Conservation (phyloP, 345 rosid species). For the Cardiospermum halicacabum region DNA sequence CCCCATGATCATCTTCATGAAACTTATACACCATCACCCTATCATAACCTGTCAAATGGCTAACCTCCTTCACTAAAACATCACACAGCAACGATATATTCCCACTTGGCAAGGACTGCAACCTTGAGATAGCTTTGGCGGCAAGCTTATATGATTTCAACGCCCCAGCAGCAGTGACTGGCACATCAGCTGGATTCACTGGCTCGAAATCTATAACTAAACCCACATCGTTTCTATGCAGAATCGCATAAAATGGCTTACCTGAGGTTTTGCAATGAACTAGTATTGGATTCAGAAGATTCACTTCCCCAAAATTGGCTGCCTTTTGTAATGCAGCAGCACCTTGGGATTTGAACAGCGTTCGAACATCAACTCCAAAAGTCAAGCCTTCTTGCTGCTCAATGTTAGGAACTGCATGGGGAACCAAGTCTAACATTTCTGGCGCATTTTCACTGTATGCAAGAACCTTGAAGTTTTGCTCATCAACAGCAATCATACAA, state of each 20-base stretch:
- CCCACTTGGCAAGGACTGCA: conserved; percentile 75
- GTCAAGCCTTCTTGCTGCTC: conserved; percentile 61
- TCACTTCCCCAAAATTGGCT: conserved; percentile 56
- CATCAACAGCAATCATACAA: conserved; percentile 69
- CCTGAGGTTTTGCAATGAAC: conserved; percentile 61
- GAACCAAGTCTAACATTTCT: conserved; percentile 67
- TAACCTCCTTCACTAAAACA: conserved; percentile 66
- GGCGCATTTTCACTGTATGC: conserved; percentile 74
- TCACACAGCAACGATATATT: conserved; percentile 53
- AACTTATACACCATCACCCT: conserved; percentile 85
- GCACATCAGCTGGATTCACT: conserved; percentile 71
- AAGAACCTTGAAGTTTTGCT: conserved; percentile 47
- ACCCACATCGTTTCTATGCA: conserved; percentile 74
- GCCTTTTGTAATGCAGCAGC: conserved; percentile 71
- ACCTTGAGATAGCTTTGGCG: conserved; percentile 70
- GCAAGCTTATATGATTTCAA: conserved; percentile 78
- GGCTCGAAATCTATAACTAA: conserved; percentile 82
- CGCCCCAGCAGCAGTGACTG: conserved; percentile 79
- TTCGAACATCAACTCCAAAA: conserved; percentile 56
- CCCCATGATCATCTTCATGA: conserved; percentile 91
- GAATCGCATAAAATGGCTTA: conserved; percentile 74
- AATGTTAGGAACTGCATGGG: conserved; percentile 70
- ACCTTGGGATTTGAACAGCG: conserved; percentile 57
- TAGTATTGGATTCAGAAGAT: conserved; percentile 63
- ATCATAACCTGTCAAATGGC: conserved; percentile 74